Evolutionary conservation across 768 basidiomycete species (phyloP), one percentile per base, ranked within the genome.

Genomic region (Cytidiella melzeri): DNA sequence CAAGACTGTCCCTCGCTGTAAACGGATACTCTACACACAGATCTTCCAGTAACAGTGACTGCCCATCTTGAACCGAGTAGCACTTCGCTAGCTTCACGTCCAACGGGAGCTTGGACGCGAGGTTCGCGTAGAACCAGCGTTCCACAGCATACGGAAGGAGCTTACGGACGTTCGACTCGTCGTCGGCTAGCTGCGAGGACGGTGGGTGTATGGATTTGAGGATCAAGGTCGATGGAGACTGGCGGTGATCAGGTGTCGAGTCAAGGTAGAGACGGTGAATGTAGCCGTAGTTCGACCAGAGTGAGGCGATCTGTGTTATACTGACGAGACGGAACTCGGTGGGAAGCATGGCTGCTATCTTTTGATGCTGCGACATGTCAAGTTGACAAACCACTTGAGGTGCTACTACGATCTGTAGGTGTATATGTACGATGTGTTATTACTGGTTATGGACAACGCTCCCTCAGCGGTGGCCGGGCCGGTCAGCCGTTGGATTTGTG

Each of bases 181-280:
- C 34, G 28, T 50, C 41, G 15, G 36, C 27, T 3, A 41, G 18
- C n/a, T n/a, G n/a, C n/a, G n/a, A n/a, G 15, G 43, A 24, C 3
- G 55, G 55, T n/a, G 55, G 55, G 38, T 50, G 51, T 20, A 56
- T 50, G 24, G 55, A 50, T 40, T 56, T 53, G 12, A 56, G 48
- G 36, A 56, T 50, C 13, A 56, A 40, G 6, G 51, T 44, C n/a
- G n/a, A n/a, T n/a, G n/a, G n/a, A n/a, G n/a, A n/a, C n/a, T n/a
- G n/a, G n/a, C n/a, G n/a, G n/a, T n/a, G n/a, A 19, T 37, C 34
- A 15, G 55, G 52, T 13, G 28, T 41, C 13, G 46, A 41, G 38
- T 28, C 12, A 28, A 56, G 44, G 18, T 43, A 27, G 12, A 56
- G 47, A 12, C 55, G 55, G 40, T 56, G 34, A 25, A 53, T 53